Evolutionary conservation across 2,329 filamentous ascomycete genomes (phyloP).

Genomic region (Penicillium rolfsii): DNA sequence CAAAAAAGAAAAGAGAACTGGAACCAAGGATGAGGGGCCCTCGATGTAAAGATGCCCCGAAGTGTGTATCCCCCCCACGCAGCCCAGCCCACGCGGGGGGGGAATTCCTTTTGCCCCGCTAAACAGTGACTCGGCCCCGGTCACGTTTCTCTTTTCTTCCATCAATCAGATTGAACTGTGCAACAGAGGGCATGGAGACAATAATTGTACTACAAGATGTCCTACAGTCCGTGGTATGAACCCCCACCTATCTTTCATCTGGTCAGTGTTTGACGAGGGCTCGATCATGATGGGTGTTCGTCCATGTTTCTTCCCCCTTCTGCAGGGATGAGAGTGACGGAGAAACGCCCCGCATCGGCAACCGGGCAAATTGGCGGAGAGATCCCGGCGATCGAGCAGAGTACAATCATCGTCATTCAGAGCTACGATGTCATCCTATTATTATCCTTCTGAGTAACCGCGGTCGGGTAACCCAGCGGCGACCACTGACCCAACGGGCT

Average conservation of each 20-base stretch:
- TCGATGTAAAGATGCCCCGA: slow-evolving; percentile 14
- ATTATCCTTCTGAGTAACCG: too few relatives aligned
- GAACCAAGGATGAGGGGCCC: background rate
- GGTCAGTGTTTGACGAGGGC: background rate
- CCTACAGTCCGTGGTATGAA: background rate
- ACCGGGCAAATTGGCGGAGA: background rate
- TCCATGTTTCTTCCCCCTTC: background rate
- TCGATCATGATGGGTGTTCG: background rate
- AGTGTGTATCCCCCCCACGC: background rate
- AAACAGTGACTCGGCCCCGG: slow-evolving; percentile 1
- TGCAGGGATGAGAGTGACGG: background rate
- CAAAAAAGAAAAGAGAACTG: background rate
- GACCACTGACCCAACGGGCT: background rate
- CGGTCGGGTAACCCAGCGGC: background rate
- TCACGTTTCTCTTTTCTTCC: slow-evolving; percentile 17
- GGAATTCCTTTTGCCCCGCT: slow-evolving; percentile 10
- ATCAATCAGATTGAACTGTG: slow-evolving; percentile 25
- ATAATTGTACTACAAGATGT: background rate
- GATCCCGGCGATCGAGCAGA: too few relatives aligned
- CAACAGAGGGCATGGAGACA: too few relatives aligned
- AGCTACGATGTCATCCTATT: too few relatives aligned
- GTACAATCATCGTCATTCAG: too few relatives aligned
- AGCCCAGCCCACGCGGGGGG: background rate
- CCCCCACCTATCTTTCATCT: background rate
- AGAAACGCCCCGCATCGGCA: slow-evolving; percentile 1